A percentile compares a stretch with the other conserved stretches of the same genome.
Conservation (phyloP, 2,329 filamentous ascomycete species). For the Penicillium brevicompactum region DNA sequence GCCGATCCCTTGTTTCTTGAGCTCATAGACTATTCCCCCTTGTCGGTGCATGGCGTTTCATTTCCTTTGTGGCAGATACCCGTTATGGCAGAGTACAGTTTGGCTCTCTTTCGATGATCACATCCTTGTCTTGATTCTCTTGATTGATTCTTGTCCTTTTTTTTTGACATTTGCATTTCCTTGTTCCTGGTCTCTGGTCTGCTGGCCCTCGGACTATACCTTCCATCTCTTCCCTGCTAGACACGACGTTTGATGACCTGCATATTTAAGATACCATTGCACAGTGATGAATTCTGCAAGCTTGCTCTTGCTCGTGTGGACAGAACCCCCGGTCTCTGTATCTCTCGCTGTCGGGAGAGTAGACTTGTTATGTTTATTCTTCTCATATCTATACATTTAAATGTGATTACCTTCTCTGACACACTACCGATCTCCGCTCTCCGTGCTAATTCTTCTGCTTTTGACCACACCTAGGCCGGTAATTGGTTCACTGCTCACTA, state of each 20-base stretch:
- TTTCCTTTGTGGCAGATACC: slow-evolving; percentile 24
- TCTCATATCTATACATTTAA: not conserved
- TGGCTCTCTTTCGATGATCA: slow-evolving; percentile 2
- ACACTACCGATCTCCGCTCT: too few relatives aligned
- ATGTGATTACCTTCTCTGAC: not conserved
- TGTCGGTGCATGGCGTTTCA: slow-evolving; percentile 23
- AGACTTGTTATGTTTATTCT: not conserved
- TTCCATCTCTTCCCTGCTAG: slow-evolving; percentile 2
- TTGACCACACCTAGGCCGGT: too few relatives aligned
- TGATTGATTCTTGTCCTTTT: not conserved
- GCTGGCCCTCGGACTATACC: not conserved
- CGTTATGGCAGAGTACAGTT: slow-evolving; percentile 17
- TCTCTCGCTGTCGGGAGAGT: not conserved
- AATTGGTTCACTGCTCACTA: too few relatives aligned
- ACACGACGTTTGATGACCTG: slow-evolving; percentile 18
- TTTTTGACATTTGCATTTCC: slow-evolving; percentile 5
- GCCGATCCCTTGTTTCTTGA: not conserved
- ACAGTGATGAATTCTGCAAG: slow-evolving; percentile 1
- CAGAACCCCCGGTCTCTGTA: not conserved
- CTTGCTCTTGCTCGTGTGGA: not conserved
- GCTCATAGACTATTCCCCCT: slow-evolving; percentile 13
- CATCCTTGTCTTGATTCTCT: not conserved
- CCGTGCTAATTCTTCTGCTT: too few relatives aligned
- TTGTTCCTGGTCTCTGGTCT: not conserved
- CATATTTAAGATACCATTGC: slow-evolving; percentile 12